Percentiles rank a stretch among this genome's conserved stretches.
Evolutionary conservation across 2,329 filamentous ascomycete species (phyloP).

Genomic region (Dendryphion nanum): DNA sequence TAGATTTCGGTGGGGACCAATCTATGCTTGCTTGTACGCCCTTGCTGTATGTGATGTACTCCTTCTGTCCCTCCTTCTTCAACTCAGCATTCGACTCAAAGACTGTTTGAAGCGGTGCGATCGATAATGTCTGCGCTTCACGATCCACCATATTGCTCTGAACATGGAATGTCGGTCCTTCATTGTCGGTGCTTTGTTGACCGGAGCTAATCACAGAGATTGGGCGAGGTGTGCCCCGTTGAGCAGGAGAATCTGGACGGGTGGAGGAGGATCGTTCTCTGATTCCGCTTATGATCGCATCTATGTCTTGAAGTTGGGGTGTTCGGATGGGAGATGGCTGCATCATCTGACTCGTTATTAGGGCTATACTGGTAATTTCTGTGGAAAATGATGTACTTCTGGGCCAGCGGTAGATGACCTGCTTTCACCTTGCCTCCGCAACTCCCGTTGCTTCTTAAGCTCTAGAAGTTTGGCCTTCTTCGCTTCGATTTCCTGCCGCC

Average conservation of each 20-base stretch:
- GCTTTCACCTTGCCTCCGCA: conserved; percentile 71
- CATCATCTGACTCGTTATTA: conserved; percentile 53
- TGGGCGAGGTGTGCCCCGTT: conserved; percentile 68
- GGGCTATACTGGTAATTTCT: conserved; percentile 1
- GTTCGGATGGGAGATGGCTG: conserved; percentile 69
- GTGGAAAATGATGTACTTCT: conserved; percentile 58
- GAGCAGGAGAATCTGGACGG: conserved; percentile 52
- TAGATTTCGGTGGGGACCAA: conserved; percentile 58
- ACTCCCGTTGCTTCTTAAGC: conserved; percentile 87
- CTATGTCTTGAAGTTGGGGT: conserved; percentile 73
- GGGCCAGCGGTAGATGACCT: conserved; percentile 62
- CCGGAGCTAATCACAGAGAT: conserved; percentile 82
- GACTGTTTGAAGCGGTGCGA: conserved; percentile 71
- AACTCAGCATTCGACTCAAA: conserved; percentile 77
- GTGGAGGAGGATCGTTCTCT: conserved; percentile 71
- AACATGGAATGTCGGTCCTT: conserved; percentile 30
- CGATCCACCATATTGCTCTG: conserved; percentile 32
- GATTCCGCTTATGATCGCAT: conserved; percentile 79
- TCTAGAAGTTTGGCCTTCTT: conserved; percentile 97
- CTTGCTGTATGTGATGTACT: conserved; percentile 96
- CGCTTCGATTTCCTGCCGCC: conserved; percentile 91
- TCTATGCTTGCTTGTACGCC: conserved; percentile 86
- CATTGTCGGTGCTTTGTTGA: conserved; percentile 71
- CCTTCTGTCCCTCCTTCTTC: conserved; percentile 51
- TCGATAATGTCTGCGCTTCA: conserved; percentile 68